Conservation (phyloP, 441 rosid genomes). For the Rhodomyrtus psidioides region DNA sequence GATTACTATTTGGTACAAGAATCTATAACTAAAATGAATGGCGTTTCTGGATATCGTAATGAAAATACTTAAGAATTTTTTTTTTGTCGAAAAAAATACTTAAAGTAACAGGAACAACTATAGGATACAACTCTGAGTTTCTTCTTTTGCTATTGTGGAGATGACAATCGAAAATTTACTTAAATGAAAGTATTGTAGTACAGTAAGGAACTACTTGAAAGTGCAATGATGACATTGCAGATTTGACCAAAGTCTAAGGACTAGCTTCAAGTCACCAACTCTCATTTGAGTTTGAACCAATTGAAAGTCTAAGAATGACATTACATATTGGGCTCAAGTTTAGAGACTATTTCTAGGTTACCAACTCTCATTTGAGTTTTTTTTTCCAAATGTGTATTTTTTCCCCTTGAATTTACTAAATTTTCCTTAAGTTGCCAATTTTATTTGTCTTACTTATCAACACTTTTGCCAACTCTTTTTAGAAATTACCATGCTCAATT, state of each 20-base stretch:
- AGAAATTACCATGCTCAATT: no score
- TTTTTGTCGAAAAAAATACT: neutral
- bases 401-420: neutral
- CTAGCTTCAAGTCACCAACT: no score
- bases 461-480: no score
- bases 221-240: no score
- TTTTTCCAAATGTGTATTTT: no score
- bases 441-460: no score
- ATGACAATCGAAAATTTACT: neutral
- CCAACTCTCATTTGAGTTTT: neutral
- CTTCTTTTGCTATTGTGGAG: neutral
- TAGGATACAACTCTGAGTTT: neutral
- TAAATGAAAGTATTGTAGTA: neutral
- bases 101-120: neutral
- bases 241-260: no score
- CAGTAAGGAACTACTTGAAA: no score
- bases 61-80: no score
- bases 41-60: neutral
- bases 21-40: neutral
- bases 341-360: no score
- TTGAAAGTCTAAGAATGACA: neutral
- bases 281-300: neutral
- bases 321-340: no score
- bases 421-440: no score
- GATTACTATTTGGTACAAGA: neutral